phyloP scores from a whole-genome alignment of 805 yeast species.

The Candida tammaniensis region DNA sequence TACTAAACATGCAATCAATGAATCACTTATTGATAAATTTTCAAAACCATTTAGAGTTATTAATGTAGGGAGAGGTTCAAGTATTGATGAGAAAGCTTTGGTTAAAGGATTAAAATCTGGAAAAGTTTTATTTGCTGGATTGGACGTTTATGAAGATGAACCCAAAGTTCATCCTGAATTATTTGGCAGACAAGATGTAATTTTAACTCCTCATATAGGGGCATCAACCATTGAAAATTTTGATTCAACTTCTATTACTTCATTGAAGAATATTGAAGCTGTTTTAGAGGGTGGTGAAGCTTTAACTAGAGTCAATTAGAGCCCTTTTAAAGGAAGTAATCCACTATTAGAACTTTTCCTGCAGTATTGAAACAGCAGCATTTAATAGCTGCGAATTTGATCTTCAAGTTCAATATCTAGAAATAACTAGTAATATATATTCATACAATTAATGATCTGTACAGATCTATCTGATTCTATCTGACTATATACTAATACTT shows the following conservation, averaged over 20 bases:
- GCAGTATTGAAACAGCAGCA: too few species aligned
- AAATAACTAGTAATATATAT: too few species aligned
- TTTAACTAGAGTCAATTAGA: constrained; percentile 11
- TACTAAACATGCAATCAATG: constrained; percentile 55
- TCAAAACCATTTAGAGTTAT: constrained; percentile 59
- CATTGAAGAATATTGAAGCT: constrained; percentile 54
- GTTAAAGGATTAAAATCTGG: constrained; percentile 59
- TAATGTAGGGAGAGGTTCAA: constrained; percentile 73
- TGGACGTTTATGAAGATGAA: constrained; percentile 71
- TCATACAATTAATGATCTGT: too few species aligned
- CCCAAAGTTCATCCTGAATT: constrained; percentile 52
- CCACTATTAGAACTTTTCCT: too few species aligned
- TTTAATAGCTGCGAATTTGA: too few species aligned
- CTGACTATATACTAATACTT: too few species aligned
- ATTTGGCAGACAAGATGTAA: constrained; percentile 56
- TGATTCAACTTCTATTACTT: constrained; percentile 47
- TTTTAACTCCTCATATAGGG: constrained; percentile 70
- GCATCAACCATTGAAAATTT: constrained; percentile 61
- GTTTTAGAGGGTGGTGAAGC: constrained; percentile 21
- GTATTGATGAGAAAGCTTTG: constrained; percentile 66
- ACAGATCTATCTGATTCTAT: too few species aligned
- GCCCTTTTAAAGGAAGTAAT: not conserved
- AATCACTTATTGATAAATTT: constrained; percentile 43
- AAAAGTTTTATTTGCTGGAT: constrained; percentile 61
- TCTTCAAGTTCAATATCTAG: too few species aligned